Conservation (phyloP, 768 basidiomycete species). For the Pleurotus citrinopileatus region DNA sequence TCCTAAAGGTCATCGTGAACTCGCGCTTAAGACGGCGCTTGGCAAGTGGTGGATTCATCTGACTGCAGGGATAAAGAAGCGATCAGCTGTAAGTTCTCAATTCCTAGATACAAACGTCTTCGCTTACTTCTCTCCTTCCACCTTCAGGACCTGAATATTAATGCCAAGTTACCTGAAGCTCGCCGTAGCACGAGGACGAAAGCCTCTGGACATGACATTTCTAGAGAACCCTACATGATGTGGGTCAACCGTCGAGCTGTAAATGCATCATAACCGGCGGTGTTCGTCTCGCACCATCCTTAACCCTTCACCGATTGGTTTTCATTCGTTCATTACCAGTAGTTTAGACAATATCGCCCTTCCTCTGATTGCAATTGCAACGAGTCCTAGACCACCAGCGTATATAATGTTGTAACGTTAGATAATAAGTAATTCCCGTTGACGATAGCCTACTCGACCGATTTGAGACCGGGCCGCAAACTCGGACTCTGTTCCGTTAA, state of each 20-base stretch:
- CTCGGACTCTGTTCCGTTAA: neutral
- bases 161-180: slow-evolving; percentile 72
- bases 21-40: slow-evolving; percentile 71
- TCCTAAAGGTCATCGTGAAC: slow-evolving; percentile 85
- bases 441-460: slow-evolving; percentile 9
- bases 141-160: slow-evolving; percentile 64
- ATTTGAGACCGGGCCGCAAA: neutral
- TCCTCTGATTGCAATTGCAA: neutral
- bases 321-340: neutral
- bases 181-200: slow-evolving; percentile 76
- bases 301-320: slow-evolving; percentile 10
- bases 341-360: neutral
- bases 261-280: slow-evolving; percentile 30
- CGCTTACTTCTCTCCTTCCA: slow-evolving; percentile 13
- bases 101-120: neutral
- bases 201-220: slow-evolving; percentile 55
- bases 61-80: slow-evolving; percentile 73
- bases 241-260: slow-evolving; percentile 83
- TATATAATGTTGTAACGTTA: slow-evolving; percentile 11
- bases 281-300: slow-evolving; percentile 2
- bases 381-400: slow-evolving; percentile 1
- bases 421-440: slow-evolving; percentile 5
- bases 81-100: slow-evolving; percentile 55
- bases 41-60: slow-evolving; percentile 86
- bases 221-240: slow-evolving; percentile 82